Conservation (phyloP, 495 filamentous ascomycete genomes). For the Aspergillus homomorphus region DNA sequence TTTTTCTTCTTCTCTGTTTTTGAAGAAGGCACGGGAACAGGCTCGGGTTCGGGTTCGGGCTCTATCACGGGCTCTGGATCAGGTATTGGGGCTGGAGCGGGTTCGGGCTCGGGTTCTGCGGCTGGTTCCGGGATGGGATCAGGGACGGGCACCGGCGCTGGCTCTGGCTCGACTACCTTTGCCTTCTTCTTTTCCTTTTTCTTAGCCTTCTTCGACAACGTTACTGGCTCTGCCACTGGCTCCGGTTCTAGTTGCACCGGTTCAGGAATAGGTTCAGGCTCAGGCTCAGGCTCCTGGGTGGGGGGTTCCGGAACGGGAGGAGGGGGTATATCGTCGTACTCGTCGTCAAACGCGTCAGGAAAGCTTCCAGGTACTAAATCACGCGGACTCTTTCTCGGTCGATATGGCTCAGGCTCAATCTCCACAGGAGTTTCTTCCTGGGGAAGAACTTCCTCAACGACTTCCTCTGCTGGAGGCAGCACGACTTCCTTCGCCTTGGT, state of each 20-base stretch:
- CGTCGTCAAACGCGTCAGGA: conserved; percentile 30
- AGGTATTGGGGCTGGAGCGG: conserved; percentile 3
- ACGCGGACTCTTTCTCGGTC: conserved; percentile 25
- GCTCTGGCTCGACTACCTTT: conserved; percentile 23
- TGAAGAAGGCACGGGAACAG: background rate
- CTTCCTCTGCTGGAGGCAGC: conserved; percentile 17
- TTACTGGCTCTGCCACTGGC: conserved; percentile 7
- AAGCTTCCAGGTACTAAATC: conserved; percentile 45
- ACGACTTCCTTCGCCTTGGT: conserved; percentile 25
- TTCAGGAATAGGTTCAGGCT: conserved; percentile 8
- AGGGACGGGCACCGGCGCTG: conserved; percentile 6
- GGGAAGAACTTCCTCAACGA: conserved; percentile 16
- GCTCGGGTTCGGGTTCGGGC: conserved; percentile 10
- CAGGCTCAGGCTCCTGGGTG: conserved; percentile 14
- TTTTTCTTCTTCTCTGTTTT: conserved; percentile 17
- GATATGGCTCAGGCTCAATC: conserved; percentile 22
- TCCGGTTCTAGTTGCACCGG: conserved; percentile 5
- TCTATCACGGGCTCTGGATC: conserved; percentile 10
- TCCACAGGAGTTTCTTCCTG: conserved; percentile 14
- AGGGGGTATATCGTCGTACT: conserved; percentile 17
- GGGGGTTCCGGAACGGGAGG: conserved; percentile 13
- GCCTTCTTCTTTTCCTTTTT: conserved; percentile 28
- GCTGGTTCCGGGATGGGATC: background rate
- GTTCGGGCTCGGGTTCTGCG: conserved; percentile 1
- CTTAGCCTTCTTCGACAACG: conserved; percentile 17